Evolutionary conservation across 495 filamentous ascomycete genomes (phyloP).

Genomic region (Pseudevernia furfuracea): DNA sequence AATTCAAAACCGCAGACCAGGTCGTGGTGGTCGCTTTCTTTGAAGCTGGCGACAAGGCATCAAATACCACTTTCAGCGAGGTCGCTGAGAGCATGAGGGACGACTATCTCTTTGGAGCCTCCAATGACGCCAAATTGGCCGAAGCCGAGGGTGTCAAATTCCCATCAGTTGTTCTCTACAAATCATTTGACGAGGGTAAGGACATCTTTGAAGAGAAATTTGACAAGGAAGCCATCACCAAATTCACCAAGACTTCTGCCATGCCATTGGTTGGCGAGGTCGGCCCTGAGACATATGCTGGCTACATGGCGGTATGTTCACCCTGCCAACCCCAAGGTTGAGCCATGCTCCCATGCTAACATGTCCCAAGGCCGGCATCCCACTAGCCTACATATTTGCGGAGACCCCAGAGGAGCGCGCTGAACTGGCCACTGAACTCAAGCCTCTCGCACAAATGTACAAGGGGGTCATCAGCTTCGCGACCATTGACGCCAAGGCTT

Average conservation of each 20-base stretch:
- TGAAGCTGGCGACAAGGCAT: conserved; percentile 72
- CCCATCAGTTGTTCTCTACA: conserved; percentile 90
- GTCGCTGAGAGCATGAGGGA: conserved; percentile 83
- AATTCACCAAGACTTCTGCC: conserved; percentile 76
- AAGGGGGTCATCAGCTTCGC: conserved; percentile 91
- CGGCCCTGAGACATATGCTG: conserved; percentile 92
- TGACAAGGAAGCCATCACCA: conserved; percentile 63
- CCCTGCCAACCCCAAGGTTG: neutral
- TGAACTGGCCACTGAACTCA: conserved; percentile 57
- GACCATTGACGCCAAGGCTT: conserved; percentile 92
- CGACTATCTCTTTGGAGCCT: conserved; percentile 83
- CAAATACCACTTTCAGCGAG: conserved; percentile 68
- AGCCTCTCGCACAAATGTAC: conserved; percentile 48
- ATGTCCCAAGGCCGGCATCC: conserved; percentile 61
- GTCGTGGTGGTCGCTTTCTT: conserved; percentile 90
- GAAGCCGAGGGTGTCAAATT: conserved; percentile 81
- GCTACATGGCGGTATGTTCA: conserved; percentile 76
- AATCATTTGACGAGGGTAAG: conserved; percentile 97
- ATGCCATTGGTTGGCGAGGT: conserved; percentile 93
- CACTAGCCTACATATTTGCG: conserved; percentile 95
- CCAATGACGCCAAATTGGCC: conserved; percentile 72
- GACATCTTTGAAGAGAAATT: conserved; percentile 72
- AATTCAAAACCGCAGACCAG: conserved; percentile 97
- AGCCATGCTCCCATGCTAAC: conserved; percentile 11
- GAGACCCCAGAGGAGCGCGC: conserved; percentile 86